These are phyloP conservation scores for Dissophora ornata DNA, from an alignment of 192 early-diverging fungal species.

Conservation along the genomic window DNA sequence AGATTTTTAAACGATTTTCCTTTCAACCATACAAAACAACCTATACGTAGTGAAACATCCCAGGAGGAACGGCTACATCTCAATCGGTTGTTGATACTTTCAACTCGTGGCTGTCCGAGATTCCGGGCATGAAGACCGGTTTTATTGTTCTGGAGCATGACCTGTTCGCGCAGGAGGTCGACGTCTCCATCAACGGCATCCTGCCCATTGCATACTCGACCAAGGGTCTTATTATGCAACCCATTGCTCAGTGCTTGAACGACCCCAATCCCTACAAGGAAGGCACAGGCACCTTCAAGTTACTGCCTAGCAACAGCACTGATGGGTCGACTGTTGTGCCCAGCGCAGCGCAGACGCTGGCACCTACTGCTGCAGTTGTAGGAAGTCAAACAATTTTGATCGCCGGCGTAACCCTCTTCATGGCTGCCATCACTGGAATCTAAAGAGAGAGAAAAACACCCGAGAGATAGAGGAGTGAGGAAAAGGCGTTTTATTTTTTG, in stretches of 20 bases:
- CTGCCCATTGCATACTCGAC: slow-evolving; percentile 21
- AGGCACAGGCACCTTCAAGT: slow-evolving; percentile 36
- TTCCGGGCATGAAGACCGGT: slow-evolving; percentile 53
- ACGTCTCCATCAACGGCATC: slow-evolving; percentile 52
- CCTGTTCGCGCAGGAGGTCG: slow-evolving; percentile 57
- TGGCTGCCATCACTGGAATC: background rate
- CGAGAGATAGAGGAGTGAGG: too few species aligned
- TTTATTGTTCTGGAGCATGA: slow-evolving; percentile 65
- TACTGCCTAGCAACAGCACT: background rate
- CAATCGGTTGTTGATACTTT: slow-evolving; percentile 38
- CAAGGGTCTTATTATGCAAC: slow-evolving; percentile 33
- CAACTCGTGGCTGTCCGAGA: slow-evolving; percentile 54
- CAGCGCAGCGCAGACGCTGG: background rate
- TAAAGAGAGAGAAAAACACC: background rate
- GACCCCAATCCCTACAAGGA: slow-evolving; percentile 52
- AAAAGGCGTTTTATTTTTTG: too few species aligned
- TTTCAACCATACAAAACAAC: too few species aligned
- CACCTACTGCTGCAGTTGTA: background rate
- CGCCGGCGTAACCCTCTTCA: background rate
- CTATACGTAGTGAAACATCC: slow-evolving; percentile 45
- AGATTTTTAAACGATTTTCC: background rate
- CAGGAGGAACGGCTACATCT: slow-evolving; percentile 20
- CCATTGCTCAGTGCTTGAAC: slow-evolving; percentile 49
- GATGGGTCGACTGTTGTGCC: background rate
- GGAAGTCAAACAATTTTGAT: background rate